Conservation (phyloP, 2,329 filamentous ascomycete genomes). For the Ambrosiella cleistominuta region DNA sequence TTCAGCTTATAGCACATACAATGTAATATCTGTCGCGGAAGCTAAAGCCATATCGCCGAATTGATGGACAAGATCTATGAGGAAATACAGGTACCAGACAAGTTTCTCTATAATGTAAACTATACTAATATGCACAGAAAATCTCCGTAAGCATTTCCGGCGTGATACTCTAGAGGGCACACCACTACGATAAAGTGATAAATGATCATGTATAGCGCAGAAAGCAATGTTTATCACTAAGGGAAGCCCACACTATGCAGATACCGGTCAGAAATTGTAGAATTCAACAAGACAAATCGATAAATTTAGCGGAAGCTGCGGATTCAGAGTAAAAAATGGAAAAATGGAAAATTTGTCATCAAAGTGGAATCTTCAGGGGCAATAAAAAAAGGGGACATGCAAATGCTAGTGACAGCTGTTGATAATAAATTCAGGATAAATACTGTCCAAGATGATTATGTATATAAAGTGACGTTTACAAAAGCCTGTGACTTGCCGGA, state of each 20-base stretch:
- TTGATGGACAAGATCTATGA: not conserved
- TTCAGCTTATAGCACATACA: not conserved
- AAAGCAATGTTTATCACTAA: not conserved
- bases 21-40: not conserved
- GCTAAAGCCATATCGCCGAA: not conserved
- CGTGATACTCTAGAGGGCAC: not conserved
- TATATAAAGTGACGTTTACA: no score
- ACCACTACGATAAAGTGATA: no score
- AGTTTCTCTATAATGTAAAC: not conserved
- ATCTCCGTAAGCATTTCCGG: not conserved
- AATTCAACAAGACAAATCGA: no score
- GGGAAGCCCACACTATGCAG: no score
- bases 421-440: no score
- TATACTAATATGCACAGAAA: not conserved
- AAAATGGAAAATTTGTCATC: not conserved
- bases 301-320: no score
- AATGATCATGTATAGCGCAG: not conserved
- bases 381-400: not conserved
- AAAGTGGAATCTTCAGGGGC: not conserved
- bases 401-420: not conserved
- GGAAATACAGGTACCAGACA: not conserved
- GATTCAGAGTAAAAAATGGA: not conserved
- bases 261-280: no score
- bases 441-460: no score
- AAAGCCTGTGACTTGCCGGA: not conserved